Conservation (phyloP, 2,329 filamentous ascomycete genomes). For the Cladosporium sp. region DNA sequence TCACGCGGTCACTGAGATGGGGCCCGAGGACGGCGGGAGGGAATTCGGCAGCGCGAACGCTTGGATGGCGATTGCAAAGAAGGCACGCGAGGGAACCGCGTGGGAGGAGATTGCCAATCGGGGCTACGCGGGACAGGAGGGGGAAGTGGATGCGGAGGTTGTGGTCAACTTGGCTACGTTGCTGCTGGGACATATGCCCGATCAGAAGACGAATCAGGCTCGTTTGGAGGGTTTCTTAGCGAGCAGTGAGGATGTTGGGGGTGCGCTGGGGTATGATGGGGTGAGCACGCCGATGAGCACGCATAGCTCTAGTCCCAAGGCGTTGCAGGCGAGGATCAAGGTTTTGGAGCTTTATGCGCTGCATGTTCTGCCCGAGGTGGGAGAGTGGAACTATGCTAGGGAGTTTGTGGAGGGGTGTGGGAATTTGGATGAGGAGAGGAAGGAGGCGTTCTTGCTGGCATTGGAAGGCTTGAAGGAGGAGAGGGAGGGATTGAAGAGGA, state of each 20-base stretch:
- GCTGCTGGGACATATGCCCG: conserved; percentile 83
- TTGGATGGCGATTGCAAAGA: conserved; percentile 79
- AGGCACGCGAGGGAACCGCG: conserved; percentile 85
- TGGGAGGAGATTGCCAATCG: conserved; percentile 91
- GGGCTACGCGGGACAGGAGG: conserved; percentile 85
- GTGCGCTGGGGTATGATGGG: conserved; percentile 44
- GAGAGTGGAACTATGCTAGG: conserved; percentile 92
- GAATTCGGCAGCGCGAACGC: conserved; percentile 76
- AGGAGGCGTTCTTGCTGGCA: conserved; percentile 54
- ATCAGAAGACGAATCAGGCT: conserved; percentile 81
- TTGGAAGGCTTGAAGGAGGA: conserved; percentile 52
- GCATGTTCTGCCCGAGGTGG: conserved; percentile 89
- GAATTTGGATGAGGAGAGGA: conserved; percentile 65
- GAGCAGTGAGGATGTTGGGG: conserved; percentile 57
- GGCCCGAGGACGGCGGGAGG: conserved; percentile 84
- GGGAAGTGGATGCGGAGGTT: conserved; percentile 90
- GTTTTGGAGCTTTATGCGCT: conserved; percentile 94
- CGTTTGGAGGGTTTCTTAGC: conserved; percentile 88
- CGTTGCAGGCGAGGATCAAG: conserved; percentile 69
- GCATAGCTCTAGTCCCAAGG: conserved; percentile 38
- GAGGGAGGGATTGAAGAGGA: conserved; percentile 65
- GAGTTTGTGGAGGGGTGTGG: conserved; percentile 88
- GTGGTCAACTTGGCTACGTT: conserved; percentile 90
- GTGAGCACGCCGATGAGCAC: conserved; percentile 57
- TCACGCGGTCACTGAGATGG: conserved; percentile 87